Evolutionary conservation across 352 stramenopile species (phyloP).

Genomic region (Thalassiosira livingstoniorum): DNA sequence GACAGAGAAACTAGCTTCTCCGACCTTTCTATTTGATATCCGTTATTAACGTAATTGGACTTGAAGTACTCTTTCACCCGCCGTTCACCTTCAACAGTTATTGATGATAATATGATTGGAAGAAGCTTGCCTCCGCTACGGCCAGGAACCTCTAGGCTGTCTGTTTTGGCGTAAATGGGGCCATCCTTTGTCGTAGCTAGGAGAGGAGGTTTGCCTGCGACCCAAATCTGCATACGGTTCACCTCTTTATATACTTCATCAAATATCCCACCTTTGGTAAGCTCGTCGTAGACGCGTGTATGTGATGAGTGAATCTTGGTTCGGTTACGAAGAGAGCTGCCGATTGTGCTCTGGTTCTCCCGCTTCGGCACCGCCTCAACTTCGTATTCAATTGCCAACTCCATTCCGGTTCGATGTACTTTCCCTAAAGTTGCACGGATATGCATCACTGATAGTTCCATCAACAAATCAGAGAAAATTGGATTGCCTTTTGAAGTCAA

Average conservation of each 20-base stretch:
- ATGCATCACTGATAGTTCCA: neutral
- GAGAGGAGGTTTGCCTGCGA: no score
- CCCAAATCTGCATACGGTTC: no score
- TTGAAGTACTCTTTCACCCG: neutral
- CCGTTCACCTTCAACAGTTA: neutral
- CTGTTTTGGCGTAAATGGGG: neutral
- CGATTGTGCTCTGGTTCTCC: neutral
- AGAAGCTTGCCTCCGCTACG: neutral
- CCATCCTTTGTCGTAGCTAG: no score
- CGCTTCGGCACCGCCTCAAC: neutral
- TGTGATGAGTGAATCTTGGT: neutral
- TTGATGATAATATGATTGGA: neutral
- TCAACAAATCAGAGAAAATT: neutral
- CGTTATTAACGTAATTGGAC: neutral
- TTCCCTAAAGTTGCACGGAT: neutral
- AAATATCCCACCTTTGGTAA: no score
- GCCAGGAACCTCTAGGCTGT: neutral
- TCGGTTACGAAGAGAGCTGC: neutral
- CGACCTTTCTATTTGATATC: neutral
- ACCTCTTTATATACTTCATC: no score
- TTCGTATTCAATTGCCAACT: neutral
- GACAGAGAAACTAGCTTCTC: neutral
- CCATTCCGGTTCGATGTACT: neutral
- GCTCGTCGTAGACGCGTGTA: no score
- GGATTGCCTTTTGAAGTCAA: constrained; percentile 8